These are phyloP conservation scores for Fimicolochytrium jonesii DNA, from an alignment of 192 early-diverging fungal genomes.

Conservation along the genomic window DNA sequence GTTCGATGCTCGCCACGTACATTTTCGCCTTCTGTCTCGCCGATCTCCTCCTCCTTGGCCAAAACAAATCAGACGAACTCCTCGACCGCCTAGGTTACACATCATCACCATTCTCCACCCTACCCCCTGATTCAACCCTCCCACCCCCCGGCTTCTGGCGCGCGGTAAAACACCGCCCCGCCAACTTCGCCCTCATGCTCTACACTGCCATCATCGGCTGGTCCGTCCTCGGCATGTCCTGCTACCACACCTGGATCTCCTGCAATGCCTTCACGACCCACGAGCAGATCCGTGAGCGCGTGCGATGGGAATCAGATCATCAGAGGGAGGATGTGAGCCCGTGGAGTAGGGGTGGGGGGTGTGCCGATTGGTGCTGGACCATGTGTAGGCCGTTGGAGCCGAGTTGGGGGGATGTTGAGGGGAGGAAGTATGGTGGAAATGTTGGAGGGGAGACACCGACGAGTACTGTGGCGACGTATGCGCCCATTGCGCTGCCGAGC, in stretches of 20 bases:
- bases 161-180: conserved; percentile 37
- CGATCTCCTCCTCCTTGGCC: conserved; percentile 39
- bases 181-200: conserved; percentile 62
- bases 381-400: conserved; percentile 45
- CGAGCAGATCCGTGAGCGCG: conserved; percentile 60
- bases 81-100: background rate
- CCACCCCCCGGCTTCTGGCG: background rate
- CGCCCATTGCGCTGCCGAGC: too few relatives aligned
- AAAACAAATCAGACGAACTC: background rate
- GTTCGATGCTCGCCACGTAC: conserved; percentile 60
- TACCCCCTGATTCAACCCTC: background rate
- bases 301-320: conserved; percentile 10
- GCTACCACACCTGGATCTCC: conserved; percentile 72
- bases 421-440: too few relatives aligned
- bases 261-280: conserved; percentile 81
- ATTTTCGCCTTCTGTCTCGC: conserved; percentile 58
- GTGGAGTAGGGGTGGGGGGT: conserved; percentile 43
- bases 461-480: too few relatives aligned
- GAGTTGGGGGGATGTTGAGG: conserved; percentile 5
- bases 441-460: too few relatives aligned
- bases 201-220: conserved; percentile 57
- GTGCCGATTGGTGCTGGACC: conserved; percentile 49
- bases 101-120: background rate
- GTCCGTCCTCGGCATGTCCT: conserved; percentile 68
- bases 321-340: conserved; percentile 28